phyloP scores from a whole-genome alignment of 2,329 filamentous ascomycete genomes.

The Pseudogymnoascus sp. region DNA sequence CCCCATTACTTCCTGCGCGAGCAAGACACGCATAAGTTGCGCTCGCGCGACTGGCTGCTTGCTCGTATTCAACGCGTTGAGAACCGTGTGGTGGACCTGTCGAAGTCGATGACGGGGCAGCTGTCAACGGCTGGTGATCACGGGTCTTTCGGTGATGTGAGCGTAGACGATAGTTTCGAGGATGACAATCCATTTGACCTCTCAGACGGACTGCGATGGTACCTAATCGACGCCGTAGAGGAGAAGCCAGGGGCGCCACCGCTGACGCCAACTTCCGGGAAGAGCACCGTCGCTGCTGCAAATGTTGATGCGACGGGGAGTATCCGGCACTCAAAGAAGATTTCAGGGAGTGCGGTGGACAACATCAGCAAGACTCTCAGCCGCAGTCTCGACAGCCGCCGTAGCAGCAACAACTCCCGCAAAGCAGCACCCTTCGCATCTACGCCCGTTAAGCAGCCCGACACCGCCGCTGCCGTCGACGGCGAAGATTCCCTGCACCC shows the following conservation, averaged over 20 bases:
- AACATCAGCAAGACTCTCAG: constrained; percentile 70
- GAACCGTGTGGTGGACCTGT: constrained; percentile 86
- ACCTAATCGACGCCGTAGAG: constrained; percentile 85
- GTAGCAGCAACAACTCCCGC: constrained; percentile 78
- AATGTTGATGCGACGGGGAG: constrained; percentile 79
- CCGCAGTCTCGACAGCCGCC: constrained; percentile 82
- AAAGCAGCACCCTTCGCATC: constrained; percentile 49
- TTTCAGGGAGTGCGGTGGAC: constrained; percentile 48
- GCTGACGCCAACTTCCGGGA: constrained; percentile 83
- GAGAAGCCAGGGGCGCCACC: constrained; percentile 87
- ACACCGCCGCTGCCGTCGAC: constrained; percentile 16
- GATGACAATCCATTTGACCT: constrained; percentile 97
- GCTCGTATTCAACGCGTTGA: constrained; percentile 86
- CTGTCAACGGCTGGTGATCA: constrained; percentile 30
- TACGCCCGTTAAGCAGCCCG: constrained; percentile 13
- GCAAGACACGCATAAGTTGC: constrained; percentile 77
- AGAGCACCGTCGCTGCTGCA: constrained; percentile 82
- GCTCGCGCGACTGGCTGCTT: constrained; percentile 87
- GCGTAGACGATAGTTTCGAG: constrained; percentile 52
- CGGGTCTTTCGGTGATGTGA: constrained; percentile 39
- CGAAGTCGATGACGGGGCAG: constrained; percentile 51
- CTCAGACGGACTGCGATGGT: constrained; percentile 91
- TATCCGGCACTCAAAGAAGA: constrained; percentile 39
- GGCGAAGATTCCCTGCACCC: constrained; percentile 3
- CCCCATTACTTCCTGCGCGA: constrained; percentile 96